Evolutionary conservation across 73 alveolate genomes (phyloP).

Genomic region (Paramecium pentaurelia): DNA sequence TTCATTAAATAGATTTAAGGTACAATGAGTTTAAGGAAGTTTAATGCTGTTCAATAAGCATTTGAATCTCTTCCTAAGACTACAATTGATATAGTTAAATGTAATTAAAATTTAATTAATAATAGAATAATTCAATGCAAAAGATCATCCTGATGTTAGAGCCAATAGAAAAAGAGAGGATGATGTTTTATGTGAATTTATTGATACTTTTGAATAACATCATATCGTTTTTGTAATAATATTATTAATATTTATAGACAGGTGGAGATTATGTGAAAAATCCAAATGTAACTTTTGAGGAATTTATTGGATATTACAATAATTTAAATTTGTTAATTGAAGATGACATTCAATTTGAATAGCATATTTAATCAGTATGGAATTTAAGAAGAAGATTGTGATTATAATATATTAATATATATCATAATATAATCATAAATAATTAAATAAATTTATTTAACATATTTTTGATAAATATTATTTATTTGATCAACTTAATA

Average conservation of each 20-base stretch:
- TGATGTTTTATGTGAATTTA: constrained; percentile 77
- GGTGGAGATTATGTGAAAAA: constrained; percentile 69
- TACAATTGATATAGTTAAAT: constrained; percentile 68
- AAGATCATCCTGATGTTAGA: constrained; percentile 84
- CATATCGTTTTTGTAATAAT: constrained; percentile 67
- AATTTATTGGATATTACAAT: constrained; percentile 86
- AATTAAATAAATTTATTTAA: background rate
- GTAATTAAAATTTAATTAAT: constrained; percentile 45
- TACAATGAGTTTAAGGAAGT: constrained; percentile 74
- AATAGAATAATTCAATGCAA: constrained; percentile 70
- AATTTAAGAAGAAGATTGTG: background rate
- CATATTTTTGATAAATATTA: background rate
- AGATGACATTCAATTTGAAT: constrained; percentile 77
- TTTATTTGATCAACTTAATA: background rate
- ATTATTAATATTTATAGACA: constrained; percentile 60
- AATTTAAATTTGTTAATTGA: constrained; percentile 85
- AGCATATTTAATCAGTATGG: background rate
- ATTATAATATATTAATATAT: background rate
- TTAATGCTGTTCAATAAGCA: constrained; percentile 61
- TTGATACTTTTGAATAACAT: constrained; percentile 81
- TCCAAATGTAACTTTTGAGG: constrained; percentile 86
- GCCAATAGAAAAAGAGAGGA: constrained; percentile 75
- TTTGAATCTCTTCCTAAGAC: constrained; percentile 68
- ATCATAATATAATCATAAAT: background rate
- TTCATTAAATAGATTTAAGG: constrained; percentile 89